Conservation (phyloP, 805 yeast genomes). For the Suhomyces prunicola region DNA sequence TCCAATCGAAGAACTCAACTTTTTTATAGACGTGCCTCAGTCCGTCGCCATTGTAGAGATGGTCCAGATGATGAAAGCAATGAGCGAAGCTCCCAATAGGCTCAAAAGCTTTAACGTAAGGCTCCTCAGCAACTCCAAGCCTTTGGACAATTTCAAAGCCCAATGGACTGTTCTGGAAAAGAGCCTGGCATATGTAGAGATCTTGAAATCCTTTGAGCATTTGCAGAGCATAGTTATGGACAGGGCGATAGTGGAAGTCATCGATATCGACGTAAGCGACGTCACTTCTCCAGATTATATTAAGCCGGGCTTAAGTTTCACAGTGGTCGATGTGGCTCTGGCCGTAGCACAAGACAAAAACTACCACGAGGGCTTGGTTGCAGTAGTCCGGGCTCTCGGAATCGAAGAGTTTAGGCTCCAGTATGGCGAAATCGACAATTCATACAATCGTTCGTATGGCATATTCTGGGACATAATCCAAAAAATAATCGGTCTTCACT, state of each 20-base stretch:
- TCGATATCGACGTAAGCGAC: background rate
- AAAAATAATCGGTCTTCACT: background rate
- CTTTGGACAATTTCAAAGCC: background rate
- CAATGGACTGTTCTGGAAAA: background rate
- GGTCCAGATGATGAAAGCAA: constrained; percentile 4
- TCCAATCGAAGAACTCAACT: constrained; percentile 9
- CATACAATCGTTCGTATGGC: constrained; percentile 21
- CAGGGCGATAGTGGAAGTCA: background rate
- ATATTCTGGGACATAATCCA: constrained; percentile 16
- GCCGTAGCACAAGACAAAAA: constrained; percentile 4
- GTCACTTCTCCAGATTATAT: background rate
- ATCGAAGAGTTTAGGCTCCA: constrained; percentile 16
- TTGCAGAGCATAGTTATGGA: background rate
- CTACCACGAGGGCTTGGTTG: constrained; percentile 7
- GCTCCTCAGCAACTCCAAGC: background rate
- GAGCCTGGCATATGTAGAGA: background rate
- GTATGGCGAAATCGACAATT: constrained; percentile 28
- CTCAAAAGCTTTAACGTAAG: constrained; percentile 9
- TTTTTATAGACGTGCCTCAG: constrained; percentile 14
- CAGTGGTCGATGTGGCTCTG: constrained; percentile 22
- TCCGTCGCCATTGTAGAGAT: constrained; percentile 11
- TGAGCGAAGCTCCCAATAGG: constrained; percentile 2
- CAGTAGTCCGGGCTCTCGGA: constrained; percentile 11
- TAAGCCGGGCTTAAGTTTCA: constrained; percentile 6
- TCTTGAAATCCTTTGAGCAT: background rate